Base-by-base conservation (phyloP, 2,329 filamentous ascomycete species). In the Arthrobotrys entomopaga region DNA sequence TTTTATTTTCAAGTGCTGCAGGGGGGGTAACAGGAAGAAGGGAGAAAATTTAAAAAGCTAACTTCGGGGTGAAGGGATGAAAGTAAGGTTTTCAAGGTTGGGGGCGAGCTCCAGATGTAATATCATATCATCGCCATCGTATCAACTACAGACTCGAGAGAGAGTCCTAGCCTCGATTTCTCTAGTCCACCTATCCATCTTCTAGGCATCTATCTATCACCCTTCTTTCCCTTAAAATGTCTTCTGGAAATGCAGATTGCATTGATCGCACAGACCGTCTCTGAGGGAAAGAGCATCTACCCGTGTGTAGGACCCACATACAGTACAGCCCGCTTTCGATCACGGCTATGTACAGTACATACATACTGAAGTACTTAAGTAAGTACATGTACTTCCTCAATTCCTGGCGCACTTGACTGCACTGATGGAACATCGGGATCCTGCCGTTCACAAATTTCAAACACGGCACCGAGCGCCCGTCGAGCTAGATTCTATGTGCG, bases 41-140 rank as follows among this genome's bases (percentile, higher is more conserved):
- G 40, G 13, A 43, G 11, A 43, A 16, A 43, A 43, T 15, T 15
- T 13, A 43, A 43, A 16, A 43, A 43, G 40, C 11, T 15, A 43
- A 43, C 61, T 73, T 56, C 60, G 67, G 60, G 66, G 56, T 60
- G 60, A 48, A 49, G 60, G 66, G 22, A n/a, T n/a, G n/a, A 7
- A 7, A 26, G 24, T 26, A 26, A 26, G 24, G 24, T 26, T 26
- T n/a, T n/a, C n/a, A n/a, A n/a, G n/a, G n/a, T n/a, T 3, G 24
- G 24, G 24, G 24, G 50, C 48, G 64, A 58, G 66, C 64, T 64
- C 24, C 8, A 15, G 19, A 22, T 16, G 22, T 34, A n/a, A n/a
- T n/a, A n/a, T n/a, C n/a, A n/a, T n/a, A n/a, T n/a, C n/a, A n/a
- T n/a, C n/a, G n/a, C n/a, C n/a, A n/a, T n/a, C n/a, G n/a, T 16